Evolutionary conservation across 768 basidiomycete species (phyloP), one percentile per base, ranked within the genome.

Genomic region (Lactarius evosmus): DNA sequence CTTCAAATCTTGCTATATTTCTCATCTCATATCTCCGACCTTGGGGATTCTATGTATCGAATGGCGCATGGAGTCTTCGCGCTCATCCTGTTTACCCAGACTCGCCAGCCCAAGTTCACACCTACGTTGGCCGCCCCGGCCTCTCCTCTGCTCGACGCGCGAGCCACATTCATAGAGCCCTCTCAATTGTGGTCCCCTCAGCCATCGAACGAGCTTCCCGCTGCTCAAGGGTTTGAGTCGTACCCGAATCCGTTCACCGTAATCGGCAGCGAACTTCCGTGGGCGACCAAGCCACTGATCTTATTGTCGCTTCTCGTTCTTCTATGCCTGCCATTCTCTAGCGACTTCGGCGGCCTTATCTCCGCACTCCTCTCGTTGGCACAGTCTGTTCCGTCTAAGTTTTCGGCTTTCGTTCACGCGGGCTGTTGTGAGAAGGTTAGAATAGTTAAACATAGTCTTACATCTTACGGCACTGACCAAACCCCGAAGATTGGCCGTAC

Each of bases 301-400:
- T 27, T 52, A n/a, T 49, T 51, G 17, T 49, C 32, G 7, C n/a
- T 59, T 30, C 46, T 60, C 34, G 36, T 49, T 22, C 58, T 60
- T 22, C 34, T 60, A 40, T 52, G 34, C 29, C 33, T 22, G 19
- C 16, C 36, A 12, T 51, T 30, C 22, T 36, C 36, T 27, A 60
- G 50, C 49, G 4, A 52, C 8, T 19, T 60, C 25, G 25, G 34
- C 19, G 3, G 19, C 9, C 25, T 60, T 25, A 29, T 34, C 17
- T 51, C 58, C 1, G 19, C 11, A 51, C 25, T 38, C 30, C 27
- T 52, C 50, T 36, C 22, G 12, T 60, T 49, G 22, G 34, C 34
- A 12, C 46, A 7, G 33, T 51, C 22, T 12, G 11, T 49, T 34
- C 34, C 58, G 16, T 14, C 46, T 33, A 49, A 33, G 36, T 32